These are phyloP conservation scores for Paxillus rubicundulus DNA, from an alignment of 768 basidiomycete species.

Conservation along the genomic window DNA sequence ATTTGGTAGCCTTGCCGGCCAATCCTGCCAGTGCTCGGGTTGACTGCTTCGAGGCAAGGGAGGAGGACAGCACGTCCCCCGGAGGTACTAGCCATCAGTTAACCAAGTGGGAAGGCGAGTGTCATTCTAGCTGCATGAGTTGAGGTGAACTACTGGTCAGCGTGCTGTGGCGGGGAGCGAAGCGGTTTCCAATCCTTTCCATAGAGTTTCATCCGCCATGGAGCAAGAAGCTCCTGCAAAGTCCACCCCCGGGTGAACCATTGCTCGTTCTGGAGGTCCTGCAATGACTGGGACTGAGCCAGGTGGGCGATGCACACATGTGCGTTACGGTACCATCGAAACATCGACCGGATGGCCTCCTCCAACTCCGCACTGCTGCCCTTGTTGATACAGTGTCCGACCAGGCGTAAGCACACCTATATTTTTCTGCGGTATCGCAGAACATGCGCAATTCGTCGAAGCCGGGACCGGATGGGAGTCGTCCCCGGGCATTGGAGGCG, in stretches of 20 bases:
- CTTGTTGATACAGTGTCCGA: conserved; percentile 28
- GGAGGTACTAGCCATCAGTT: too few species aligned
- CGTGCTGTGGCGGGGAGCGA: background rate
- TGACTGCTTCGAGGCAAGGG: too few species aligned
- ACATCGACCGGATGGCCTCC: conserved; percentile 25
- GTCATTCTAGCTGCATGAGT: too few species aligned
- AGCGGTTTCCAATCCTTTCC: conserved; percentile 23
- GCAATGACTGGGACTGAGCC: conserved; percentile 14
- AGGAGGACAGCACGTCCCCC: too few species aligned
- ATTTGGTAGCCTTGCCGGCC: too few species aligned
- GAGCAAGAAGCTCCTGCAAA: conserved; percentile 21
- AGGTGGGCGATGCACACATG: conserved; percentile 24
- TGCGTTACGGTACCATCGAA: conserved; percentile 26
- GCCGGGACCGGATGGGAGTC: conserved; percentile 20
- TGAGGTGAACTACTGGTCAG: too few species aligned
- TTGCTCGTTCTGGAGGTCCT: conserved; percentile 22
- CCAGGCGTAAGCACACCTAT: conserved; percentile 27
- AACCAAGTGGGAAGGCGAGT: too few species aligned
- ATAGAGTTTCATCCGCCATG: conserved; percentile 24
- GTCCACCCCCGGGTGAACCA: conserved; percentile 27
- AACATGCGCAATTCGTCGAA: conserved; percentile 28
- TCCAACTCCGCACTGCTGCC: conserved; percentile 27
- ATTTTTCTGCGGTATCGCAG: conserved; percentile 27
- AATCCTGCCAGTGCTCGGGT: too few species aligned
- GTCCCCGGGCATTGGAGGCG: conserved; percentile 13